Evolutionary conservation across 768 basidiomycete genomes (phyloP).

Genomic region (Ramaria rubella): DNA sequence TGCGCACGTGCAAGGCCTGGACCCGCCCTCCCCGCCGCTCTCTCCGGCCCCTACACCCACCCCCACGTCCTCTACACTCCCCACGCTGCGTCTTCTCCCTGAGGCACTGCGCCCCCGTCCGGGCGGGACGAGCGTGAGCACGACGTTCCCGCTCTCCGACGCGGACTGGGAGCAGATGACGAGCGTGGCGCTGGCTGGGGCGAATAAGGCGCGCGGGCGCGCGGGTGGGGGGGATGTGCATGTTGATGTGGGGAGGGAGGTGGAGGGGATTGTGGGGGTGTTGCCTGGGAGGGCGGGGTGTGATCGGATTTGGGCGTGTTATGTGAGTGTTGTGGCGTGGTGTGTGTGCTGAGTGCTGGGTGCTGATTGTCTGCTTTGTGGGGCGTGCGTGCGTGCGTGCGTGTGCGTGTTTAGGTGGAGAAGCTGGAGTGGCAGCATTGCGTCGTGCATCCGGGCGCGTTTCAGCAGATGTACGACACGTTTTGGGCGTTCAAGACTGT

Average conservation of each 20-base stretch:
- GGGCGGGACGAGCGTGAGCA: too few relatives aligned
- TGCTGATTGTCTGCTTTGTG: background rate
- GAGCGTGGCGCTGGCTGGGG: background rate
- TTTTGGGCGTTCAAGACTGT: slow-evolving; percentile 3
- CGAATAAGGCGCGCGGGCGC: slow-evolving; percentile 1
- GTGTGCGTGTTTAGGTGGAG: background rate
- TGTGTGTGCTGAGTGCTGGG: background rate
- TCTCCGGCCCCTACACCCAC: background rate
- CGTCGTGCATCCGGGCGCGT: background rate
- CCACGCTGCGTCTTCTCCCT: background rate
- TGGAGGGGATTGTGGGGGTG: background rate
- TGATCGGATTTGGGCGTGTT: background rate
- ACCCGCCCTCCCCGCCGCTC: background rate
- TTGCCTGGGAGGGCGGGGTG: background rate
- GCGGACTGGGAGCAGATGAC: slow-evolving; percentile 6
- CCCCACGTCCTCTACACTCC: background rate
- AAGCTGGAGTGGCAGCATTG: slow-evolving; percentile 1
- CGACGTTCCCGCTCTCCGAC: background rate
- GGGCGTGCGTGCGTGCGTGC: background rate
- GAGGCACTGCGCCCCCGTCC: background rate
- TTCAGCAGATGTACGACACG: slow-evolving; percentile 3
- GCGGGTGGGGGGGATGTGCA: background rate
- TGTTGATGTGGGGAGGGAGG: background rate
- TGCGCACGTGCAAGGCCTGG: background rate
- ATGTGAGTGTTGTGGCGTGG: too few relatives aligned